Evolutionary conservation across 2,329 filamentous ascomycete genomes (phyloP), one percentile per base, ranked within the genome.

Genomic region (Lachnellula cervina): DNA sequence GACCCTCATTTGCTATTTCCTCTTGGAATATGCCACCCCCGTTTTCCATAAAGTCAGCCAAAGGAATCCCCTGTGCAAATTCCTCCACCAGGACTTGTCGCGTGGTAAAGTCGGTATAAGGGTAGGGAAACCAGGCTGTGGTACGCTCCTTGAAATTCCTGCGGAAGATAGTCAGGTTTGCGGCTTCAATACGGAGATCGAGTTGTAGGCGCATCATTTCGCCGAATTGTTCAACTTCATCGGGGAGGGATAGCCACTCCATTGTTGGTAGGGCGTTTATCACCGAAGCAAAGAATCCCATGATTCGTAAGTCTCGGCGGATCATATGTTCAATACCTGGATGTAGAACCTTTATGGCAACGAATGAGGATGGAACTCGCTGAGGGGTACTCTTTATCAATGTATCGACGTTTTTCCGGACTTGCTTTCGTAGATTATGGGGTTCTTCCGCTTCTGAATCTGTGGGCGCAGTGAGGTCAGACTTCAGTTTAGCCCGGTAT

Each of bases 121-220:
- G 92, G 66, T 90, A 96, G 1, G 94, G 94, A 69, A 99, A 99
- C 86, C 89, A 96, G n/a, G 91, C 92, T 0, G 93, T 97, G 2
- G 88, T 88, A 45, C 94, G 83, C 56, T 90, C 82, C 65, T 87
- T 89, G 77, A 99, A 99, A 69, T 97, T 90, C 65, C 87, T 86
- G 51, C 94, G 86, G 77, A 99, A 97, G 14, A 87, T 84, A 21
- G 86, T 85, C 3, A 99, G 77, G 66, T 99, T 99, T 38, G 92
- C 88, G 1, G 91, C 88, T 72, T 99, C 94, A 58, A 97, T 97
- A 51, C 94, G 87, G 37, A 99, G 79, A 72, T 99, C 94, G 2
- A 99, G 79, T 70, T 99, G 94, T n/a, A 97, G 77, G 66, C 87
- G 87, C 94, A 99, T 99, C 94, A 99, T 99, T 69, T 95, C 89